Conservation (phyloP, 805 yeast genomes). For the Starmerella etchellsii region DNA sequence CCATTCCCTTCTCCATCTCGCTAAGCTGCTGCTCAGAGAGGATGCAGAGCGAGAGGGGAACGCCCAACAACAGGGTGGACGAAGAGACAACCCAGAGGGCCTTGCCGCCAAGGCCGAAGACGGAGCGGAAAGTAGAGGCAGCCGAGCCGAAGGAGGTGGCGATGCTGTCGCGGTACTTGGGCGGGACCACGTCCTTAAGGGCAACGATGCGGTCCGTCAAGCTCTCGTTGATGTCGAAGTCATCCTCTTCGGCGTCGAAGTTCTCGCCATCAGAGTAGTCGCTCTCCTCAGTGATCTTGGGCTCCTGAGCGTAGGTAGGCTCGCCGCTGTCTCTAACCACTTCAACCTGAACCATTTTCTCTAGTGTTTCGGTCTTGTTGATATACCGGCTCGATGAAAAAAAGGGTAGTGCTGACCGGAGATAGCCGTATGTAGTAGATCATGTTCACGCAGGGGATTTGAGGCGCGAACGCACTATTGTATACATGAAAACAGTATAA, state of each 20-base stretch:
- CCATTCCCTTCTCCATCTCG: conserved; percentile 85
- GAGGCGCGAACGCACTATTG: no score
- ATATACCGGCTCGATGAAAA: no score
- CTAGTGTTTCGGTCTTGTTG: no score
- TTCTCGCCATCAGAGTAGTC: conserved; percentile 29
- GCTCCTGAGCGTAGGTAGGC: conserved; percentile 27
- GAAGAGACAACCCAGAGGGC: conserved; percentile 79
- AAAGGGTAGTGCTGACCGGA: not conserved
- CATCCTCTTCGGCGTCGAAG: conserved; percentile 43
- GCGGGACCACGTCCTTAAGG: conserved; percentile 81
- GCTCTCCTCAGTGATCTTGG: conserved; percentile 30
- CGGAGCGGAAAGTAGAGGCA: conserved; percentile 31
- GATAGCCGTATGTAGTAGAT: no score
- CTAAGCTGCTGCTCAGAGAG: conserved; percentile 84
- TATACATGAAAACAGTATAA: no score
- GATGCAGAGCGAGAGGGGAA: conserved; percentile 81
- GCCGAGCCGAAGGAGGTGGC: conserved; percentile 26
- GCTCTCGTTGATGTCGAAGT: conserved; percentile 68
- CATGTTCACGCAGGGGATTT: no score
- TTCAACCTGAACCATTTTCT: conserved; percentile 59
- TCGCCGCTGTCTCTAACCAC: conserved; percentile 49
- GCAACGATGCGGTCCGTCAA: conserved; percentile 79
- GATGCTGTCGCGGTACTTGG: conserved; percentile 56
- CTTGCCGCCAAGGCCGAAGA: conserved; percentile 53
- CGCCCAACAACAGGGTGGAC: conserved; percentile 73